Base-by-base conservation (phyloP, 2,329 filamentous ascomycete genomes). In the Verticillium nonalfalfae region DNA sequence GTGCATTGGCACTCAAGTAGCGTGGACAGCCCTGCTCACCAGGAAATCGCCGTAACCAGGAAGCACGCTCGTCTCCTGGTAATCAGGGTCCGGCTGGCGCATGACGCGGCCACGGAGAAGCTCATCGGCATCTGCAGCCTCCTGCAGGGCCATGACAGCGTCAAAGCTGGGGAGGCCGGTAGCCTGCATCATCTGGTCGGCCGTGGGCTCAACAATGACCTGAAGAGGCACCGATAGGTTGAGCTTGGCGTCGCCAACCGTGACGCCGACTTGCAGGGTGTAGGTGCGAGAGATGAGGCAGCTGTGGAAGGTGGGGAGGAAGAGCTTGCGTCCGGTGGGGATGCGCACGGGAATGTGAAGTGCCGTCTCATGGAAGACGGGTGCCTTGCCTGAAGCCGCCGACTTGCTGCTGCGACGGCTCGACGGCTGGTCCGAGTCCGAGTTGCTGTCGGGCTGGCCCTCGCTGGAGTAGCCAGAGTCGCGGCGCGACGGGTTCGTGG, bases 221-320 rank as follows among this genome's bases (percentile, higher is more conserved):
- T 85, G 83, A 55, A 85, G 64, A 7, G 83, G 83, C 52, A 85
- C 68, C 26, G 70, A 68, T 33, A 85, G 70, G 45, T 75, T 76
- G 50, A 84, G 65, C 67, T 74, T 78, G 60, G 74, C 71, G 7
- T 78, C 73, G 15, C 75, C 78, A 2, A 76, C 73, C 7, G 73
- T 75, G 6, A 86, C 67, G 14, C 73, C 72, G 52, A 82, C 66
- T 65, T 79, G 77, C 35, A 86, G 68, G 4, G 79, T 76, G 70
- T 86, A 86, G n/a, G 79, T 78, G 33, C 84, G 79, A 7, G 81
- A 82, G 40, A 78, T 74, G 69, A 86, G 79, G 73, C 84, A 86
- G 9, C 80, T 81, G 73, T 85, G 81, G 68, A 86, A 86, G 5
- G 81, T 82, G 0, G 84, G 84, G 26, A 85, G 64, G 65, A 85